Conservation (phyloP, 345 rosid species). For the Conringia planisiliqua region DNA sequence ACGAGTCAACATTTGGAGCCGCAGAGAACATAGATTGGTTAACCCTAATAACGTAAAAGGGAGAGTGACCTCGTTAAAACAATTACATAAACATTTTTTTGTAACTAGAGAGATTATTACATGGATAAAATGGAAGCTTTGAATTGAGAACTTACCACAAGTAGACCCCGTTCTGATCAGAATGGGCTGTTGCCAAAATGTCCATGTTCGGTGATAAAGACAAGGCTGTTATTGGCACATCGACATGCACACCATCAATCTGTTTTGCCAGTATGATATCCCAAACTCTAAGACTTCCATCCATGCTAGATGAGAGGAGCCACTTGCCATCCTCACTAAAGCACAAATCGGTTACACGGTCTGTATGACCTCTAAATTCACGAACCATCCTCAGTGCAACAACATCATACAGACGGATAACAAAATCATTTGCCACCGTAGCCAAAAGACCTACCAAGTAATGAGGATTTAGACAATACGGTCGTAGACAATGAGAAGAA, state of each 20-base stretch:
- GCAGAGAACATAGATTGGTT: slow-evolving; percentile 82
- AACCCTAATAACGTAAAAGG: slow-evolving; percentile 48
- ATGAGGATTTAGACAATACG: background rate
- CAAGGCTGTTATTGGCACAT: slow-evolving; percentile 77
- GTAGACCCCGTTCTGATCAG: slow-evolving; percentile 88
- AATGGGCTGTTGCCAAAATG: slow-evolving; percentile 85
- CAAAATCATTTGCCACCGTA: slow-evolving; percentile 80
- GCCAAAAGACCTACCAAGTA: slow-evolving; percentile 77
- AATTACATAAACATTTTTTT: background rate
- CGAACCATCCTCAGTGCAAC: slow-evolving; percentile 82
- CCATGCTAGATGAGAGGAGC: slow-evolving; percentile 95
- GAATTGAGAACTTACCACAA: slow-evolving; percentile 57
- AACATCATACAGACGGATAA: slow-evolving; percentile 72
- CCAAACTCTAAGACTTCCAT: slow-evolving; percentile 92
- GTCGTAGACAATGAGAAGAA: background rate
- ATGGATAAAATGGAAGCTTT: background rate
- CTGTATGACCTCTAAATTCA: slow-evolving; percentile 91
- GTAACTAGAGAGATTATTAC: background rate
- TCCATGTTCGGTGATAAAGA: slow-evolving; percentile 97
- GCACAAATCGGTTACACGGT: slow-evolving; percentile 82
- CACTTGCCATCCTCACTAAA: slow-evolving; percentile 98
- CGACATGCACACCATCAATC: slow-evolving; percentile 83
- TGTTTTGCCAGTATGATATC: slow-evolving; percentile 87
- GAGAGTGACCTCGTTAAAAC: background rate
- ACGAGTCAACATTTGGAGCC: slow-evolving; percentile 53